Conservation (phyloP, 768 basidiomycete genomes). For the Termitomyces sp. region DNA sequence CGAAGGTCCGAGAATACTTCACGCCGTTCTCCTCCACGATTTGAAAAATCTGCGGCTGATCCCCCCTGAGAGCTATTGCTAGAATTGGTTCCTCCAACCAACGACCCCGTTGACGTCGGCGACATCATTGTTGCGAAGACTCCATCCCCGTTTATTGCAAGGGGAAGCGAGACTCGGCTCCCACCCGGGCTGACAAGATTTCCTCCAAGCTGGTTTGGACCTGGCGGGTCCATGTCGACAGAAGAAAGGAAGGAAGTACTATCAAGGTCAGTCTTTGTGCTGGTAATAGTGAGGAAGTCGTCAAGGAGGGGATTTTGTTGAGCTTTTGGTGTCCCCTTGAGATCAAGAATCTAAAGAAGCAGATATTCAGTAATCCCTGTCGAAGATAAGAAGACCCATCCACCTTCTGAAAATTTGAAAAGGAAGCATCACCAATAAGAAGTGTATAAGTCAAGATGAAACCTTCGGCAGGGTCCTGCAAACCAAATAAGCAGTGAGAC, state of each 20-base stretch:
- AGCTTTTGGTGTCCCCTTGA: slow-evolving; percentile 84
- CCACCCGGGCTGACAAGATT: slow-evolving; percentile 60
- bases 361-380: background rate
- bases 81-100: slow-evolving; percentile 26
- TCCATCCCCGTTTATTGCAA: slow-evolving; percentile 38
- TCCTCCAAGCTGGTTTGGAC: slow-evolving; percentile 37
- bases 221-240: slow-evolving; percentile 91
- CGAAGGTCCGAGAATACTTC: slow-evolving; percentile 88
- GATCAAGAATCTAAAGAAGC: slow-evolving; percentile 73
- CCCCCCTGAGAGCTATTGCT: slow-evolving; percentile 23
- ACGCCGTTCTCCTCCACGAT: slow-evolving; percentile 46
- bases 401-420: slow-evolving; percentile 98
- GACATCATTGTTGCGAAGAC: slow-evolving; percentile 54
- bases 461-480: slow-evolving; percentile 83
- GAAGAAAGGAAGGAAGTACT: slow-evolving; percentile 89
- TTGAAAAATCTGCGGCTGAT: slow-evolving; percentile 37
- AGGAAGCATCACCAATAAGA: slow-evolving; percentile 89
- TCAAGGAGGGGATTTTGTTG: slow-evolving; percentile 90
- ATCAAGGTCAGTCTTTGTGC: slow-evolving; percentile 84
- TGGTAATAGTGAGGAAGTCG: slow-evolving; percentile 87
- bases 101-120: slow-evolving; percentile 58
- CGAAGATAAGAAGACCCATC: background rate
- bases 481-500: background rate
- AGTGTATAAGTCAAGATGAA: slow-evolving; percentile 96
- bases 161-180: slow-evolving; percentile 53